These are phyloP conservation scores for Leptographium flavum DNA, from an alignment of 2,329 filamentous ascomycete species.

Conservation along the genomic window DNA sequence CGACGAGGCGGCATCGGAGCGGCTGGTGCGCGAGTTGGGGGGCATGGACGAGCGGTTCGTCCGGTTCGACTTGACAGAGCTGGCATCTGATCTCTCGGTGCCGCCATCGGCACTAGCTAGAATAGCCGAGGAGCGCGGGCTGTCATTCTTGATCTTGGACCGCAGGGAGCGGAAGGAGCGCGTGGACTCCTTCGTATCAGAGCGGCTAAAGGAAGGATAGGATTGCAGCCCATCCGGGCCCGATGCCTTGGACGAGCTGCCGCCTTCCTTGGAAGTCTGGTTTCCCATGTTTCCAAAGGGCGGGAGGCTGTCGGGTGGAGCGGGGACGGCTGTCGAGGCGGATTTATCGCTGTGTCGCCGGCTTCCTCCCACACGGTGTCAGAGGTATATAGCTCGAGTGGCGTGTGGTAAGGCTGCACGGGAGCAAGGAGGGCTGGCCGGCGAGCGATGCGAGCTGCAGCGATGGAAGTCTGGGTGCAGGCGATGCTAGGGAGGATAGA, in stretches of 20 bases:
- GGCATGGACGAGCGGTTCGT: constrained; percentile 36
- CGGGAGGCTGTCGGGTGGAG: not conserved
- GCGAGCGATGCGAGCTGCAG: constrained; percentile 4
- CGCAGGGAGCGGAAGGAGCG: constrained; percentile 74
- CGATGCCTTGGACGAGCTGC: constrained; percentile 35
- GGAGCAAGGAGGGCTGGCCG: not conserved
- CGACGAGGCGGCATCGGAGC: constrained; percentile 27
- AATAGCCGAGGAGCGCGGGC: constrained; percentile 62
- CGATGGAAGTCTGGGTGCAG: not conserved
- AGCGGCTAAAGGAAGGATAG: constrained; percentile 82
- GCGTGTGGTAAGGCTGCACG: not conserved
- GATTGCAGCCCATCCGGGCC: constrained; percentile 54
- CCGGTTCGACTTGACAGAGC: constrained; percentile 58
- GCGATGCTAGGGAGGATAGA: constrained; percentile 36
- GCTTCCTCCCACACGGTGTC: too few species aligned
- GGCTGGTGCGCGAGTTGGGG: constrained; percentile 25
- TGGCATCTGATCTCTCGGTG: constrained; percentile 55
- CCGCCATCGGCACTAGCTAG: constrained; percentile 44
- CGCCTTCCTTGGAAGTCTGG: constrained; percentile 50
- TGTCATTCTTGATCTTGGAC: constrained; percentile 81
- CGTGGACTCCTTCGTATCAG: constrained; percentile 84
- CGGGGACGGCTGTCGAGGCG: not conserved
- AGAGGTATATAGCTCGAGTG: constrained; percentile 11
- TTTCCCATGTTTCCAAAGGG: constrained; percentile 50
- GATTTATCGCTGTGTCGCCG: not conserved